Conservation (phyloP, 2,329 filamentous ascomycete species). For the Aspergillus sp. region DNA sequence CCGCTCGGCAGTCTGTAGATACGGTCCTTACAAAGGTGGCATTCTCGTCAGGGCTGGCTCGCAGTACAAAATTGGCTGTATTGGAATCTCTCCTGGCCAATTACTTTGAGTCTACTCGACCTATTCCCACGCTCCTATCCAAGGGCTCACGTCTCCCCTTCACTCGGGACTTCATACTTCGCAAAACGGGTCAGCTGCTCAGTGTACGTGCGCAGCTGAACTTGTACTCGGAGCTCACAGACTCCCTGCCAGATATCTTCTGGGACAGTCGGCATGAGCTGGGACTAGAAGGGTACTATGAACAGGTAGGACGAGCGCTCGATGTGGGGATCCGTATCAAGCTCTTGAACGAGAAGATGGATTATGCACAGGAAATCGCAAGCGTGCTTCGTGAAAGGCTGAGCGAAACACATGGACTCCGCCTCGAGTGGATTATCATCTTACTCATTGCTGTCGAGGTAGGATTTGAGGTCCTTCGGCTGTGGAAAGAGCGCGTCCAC, state of each 20-base stretch:
- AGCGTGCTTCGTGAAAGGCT: slow-evolving; percentile 82
- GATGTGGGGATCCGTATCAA: slow-evolving; percentile 91
- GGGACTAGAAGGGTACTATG: slow-evolving; percentile 90
- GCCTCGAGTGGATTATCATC: slow-evolving; percentile 95
- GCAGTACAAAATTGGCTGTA: slow-evolving; percentile 90
- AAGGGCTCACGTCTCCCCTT: slow-evolving; percentile 65
- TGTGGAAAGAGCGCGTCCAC: slow-evolving; percentile 64
- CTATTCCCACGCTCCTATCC: slow-evolving; percentile 77
- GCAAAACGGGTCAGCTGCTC: slow-evolving; percentile 90
- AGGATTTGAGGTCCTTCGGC: slow-evolving; percentile 75
- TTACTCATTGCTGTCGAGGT: slow-evolving; percentile 91
- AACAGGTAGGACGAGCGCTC: slow-evolving; percentile 83
- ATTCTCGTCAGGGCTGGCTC: slow-evolving; percentile 89
- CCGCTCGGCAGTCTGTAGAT: slow-evolving; percentile 49
- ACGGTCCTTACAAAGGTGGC: slow-evolving; percentile 88
- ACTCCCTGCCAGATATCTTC: slow-evolving; percentile 92
- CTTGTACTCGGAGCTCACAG: slow-evolving; percentile 93
- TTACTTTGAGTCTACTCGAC: slow-evolving; percentile 84
- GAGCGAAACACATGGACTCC: slow-evolving; percentile 84
- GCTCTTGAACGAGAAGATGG: slow-evolving; percentile 93
- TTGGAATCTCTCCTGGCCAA: slow-evolving; percentile 78
- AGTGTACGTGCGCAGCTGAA: slow-evolving; percentile 90
- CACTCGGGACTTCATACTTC: slow-evolving; percentile 76
- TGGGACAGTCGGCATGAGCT: slow-evolving; percentile 92
- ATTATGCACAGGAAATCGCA: slow-evolving; percentile 95